phyloP scores from a whole-genome alignment of 768 basidiomycete genomes.

The Grammothele lineata region DNA sequence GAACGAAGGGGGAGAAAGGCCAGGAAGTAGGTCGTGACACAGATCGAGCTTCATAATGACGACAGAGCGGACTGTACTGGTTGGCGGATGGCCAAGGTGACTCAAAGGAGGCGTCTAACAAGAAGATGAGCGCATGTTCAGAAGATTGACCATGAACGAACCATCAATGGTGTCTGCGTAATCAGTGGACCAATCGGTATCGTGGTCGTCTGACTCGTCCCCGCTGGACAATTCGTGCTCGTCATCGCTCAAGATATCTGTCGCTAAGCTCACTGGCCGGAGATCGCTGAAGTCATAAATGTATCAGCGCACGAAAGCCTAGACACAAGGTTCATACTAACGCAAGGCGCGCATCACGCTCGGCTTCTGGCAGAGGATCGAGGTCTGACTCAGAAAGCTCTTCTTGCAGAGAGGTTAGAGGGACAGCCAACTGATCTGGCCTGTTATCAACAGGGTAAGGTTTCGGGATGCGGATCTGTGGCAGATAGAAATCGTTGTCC shows the following conservation, averaged over 20 bases:
- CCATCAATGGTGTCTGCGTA: constrained; percentile 47
- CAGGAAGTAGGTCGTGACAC: constrained; percentile 1
- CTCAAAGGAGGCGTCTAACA: constrained; percentile 1
- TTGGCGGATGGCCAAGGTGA: constrained; percentile 5
- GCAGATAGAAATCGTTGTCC: constrained; percentile 48
- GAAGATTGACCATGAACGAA: constrained; percentile 19
- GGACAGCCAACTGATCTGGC: background rate
- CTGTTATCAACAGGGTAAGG: background rate
- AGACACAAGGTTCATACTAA: constrained; percentile 30
- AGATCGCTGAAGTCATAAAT: background rate
- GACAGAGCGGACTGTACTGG: constrained; percentile 7
- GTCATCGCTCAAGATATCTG: constrained; percentile 31
- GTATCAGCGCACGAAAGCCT: background rate
- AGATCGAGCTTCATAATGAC: constrained; percentile 8
- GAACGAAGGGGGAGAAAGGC: constrained; percentile 4
- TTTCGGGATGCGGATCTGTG: constrained; percentile 24
- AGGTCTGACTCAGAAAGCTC: constrained; percentile 48
- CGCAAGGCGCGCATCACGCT: constrained; percentile 71
- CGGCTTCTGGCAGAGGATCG: constrained; percentile 61
- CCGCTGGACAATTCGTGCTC: constrained; percentile 55
- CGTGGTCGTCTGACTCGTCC: constrained; percentile 78
- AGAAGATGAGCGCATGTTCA: background rate
- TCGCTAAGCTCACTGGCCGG: background rate
- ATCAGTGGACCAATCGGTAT: constrained; percentile 45
- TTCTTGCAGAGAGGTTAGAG: constrained; percentile 5